Percentiles rank a stretch among this genome's conserved stretches.
Conservation (phyloP, 1,139 yeast genomes). For the Blastobotrys apis region DNA sequence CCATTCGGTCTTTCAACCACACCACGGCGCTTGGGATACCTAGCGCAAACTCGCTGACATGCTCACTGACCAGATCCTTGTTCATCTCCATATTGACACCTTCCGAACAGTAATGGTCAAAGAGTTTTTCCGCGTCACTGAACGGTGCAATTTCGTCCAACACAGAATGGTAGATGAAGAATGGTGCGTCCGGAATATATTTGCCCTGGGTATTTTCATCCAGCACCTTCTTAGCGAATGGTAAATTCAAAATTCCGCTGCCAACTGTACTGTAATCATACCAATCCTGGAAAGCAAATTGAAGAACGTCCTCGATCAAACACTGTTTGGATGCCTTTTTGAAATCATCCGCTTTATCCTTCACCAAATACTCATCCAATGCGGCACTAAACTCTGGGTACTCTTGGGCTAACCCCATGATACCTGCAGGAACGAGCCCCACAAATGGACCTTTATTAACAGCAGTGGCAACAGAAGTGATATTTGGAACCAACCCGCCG, state of each 20-base stretch:
- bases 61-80: constrained; percentile 22
- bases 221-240: constrained; percentile 16
- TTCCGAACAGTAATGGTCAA: constrained; percentile 26
- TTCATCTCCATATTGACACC: constrained; percentile 26
- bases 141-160: constrained; percentile 28
- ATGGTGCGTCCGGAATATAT: constrained; percentile 25
- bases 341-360: constrained; percentile 17
- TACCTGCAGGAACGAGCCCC: constrained; percentile 30
- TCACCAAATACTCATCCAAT: constrained; percentile 15
- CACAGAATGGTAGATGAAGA: constrained; percentile 31
- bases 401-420: constrained; percentile 29
- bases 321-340: constrained; percentile 18
- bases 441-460: constrained; percentile 20
- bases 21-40: constrained; percentile 20
- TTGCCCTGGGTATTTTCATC: constrained; percentile 23
- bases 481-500: constrained; percentile 15
- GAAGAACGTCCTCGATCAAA: constrained; percentile 18
- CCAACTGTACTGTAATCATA: constrained; percentile 23
- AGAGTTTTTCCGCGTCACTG: constrained; percentile 21
- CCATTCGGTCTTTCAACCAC: constrained; percentile 19
- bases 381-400: constrained; percentile 24
- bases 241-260: constrained; percentile 14
- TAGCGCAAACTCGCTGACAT: constrained; percentile 15
- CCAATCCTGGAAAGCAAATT: constrained; percentile 20
- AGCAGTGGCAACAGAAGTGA: constrained; percentile 17